phyloP scores from a whole-genome alignment of 2,329 filamentous ascomycete species.

The Periconia macrospinosa region DNA sequence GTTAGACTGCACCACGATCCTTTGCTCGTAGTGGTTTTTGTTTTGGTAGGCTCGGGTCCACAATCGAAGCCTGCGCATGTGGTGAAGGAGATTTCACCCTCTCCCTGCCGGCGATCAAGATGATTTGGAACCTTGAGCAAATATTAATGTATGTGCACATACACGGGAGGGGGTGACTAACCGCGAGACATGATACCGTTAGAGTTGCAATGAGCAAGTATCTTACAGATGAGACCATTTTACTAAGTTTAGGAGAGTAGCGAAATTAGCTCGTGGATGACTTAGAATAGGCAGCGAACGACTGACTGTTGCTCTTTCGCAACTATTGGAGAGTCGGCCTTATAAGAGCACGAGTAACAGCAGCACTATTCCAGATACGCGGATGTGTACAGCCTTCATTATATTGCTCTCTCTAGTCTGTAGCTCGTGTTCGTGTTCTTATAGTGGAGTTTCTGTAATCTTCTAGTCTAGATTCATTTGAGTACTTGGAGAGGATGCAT shows the following conservation, averaged over 20 bases:
- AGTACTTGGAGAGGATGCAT: not conserved
- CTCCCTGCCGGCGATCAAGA: slow-evolving; percentile 22
- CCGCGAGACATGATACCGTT: slow-evolving; percentile 20
- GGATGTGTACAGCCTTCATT: not conserved
- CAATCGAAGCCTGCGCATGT: slow-evolving; percentile 27
- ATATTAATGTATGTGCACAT: not conserved
- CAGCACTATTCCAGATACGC: not conserved
- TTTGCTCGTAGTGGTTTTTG: slow-evolving; percentile 6
- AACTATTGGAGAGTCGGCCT: not conserved
- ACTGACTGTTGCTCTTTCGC: not conserved
- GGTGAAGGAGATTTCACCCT: slow-evolving; percentile 23
- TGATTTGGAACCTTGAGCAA: slow-evolving; percentile 20
- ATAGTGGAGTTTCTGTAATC: not conserved
- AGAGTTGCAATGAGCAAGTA: slow-evolving; percentile 16
- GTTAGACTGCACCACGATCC: not conserved
- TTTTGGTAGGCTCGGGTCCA: slow-evolving; percentile 6
- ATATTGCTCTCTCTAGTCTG: not conserved
- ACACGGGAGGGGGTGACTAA: slow-evolving; percentile 6
- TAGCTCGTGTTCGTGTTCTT: not conserved
- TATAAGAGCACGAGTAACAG: not conserved
- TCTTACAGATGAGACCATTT: slow-evolving; percentile 21
- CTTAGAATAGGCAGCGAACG: not conserved
- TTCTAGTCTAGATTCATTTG: not conserved
- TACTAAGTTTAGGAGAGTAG: not conserved
- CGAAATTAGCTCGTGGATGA: not conserved